These are phyloP conservation scores for Stemphylium vesicarium DNA, from an alignment of 2,329 filamentous ascomycete genomes.

Conservation along the genomic window DNA sequence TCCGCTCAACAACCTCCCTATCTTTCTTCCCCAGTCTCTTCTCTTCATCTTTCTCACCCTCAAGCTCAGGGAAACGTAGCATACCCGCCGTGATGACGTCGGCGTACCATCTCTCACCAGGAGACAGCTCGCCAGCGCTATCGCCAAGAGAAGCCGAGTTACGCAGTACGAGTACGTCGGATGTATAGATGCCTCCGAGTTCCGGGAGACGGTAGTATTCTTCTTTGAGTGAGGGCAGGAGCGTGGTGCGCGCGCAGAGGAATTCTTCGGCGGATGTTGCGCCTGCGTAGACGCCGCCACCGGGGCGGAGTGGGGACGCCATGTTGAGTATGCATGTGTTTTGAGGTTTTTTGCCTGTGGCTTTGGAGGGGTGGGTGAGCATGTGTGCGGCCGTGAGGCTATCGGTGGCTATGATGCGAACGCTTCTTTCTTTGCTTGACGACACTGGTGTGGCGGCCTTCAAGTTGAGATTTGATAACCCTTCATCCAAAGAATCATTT, in stretches of 20 bases:
- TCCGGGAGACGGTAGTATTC: conserved; percentile 67
- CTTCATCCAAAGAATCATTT: conserved; percentile 19
- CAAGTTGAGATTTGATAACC: conserved; percentile 13
- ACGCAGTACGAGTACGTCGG: conserved; percentile 66
- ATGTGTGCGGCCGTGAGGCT: conserved; percentile 60
- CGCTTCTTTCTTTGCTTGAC: conserved; percentile 17
- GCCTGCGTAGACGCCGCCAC: conserved; percentile 66
- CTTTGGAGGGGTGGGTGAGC: conserved; percentile 32
- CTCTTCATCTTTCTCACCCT: conserved; percentile 50
- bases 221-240: conserved; percentile 64
- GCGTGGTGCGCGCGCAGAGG: conserved; percentile 66
- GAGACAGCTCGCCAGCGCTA: conserved; percentile 49
- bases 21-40: conserved; percentile 52
- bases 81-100: conserved; percentile 66
- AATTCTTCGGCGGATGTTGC: conserved; percentile 67
- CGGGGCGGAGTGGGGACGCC: conserved; percentile 66
- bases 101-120: conserved; percentile 63
- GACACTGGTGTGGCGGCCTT: neutral
- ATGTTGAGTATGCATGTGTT: conserved; percentile 67
- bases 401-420: conserved; percentile 59
- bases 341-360: conserved; percentile 25
- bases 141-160: conserved; percentile 35
- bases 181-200: conserved; percentile 62
- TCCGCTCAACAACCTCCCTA: conserved; percentile 57
- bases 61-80: conserved; percentile 63